A percentile compares a stretch with the other conserved stretches of the same genome.
These are phyloP conservation scores for Boletus vermiculosoides DNA, from an alignment of 768 basidiomycete species.

Conservation along the genomic window DNA sequence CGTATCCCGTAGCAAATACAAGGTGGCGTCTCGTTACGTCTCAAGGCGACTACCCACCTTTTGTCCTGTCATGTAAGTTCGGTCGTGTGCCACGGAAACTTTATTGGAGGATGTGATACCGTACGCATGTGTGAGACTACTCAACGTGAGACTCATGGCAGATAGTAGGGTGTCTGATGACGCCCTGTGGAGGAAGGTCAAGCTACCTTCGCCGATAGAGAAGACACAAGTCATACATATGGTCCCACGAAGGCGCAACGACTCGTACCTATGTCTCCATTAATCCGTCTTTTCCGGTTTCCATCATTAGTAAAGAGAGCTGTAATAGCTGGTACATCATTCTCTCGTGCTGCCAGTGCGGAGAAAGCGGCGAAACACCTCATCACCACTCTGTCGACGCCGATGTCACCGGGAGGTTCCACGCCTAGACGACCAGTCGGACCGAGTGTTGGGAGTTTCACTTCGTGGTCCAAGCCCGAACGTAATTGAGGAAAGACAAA, in stretches of 20 bases:
- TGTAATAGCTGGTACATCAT: neutral
- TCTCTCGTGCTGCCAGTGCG: neutral
- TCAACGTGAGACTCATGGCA: neutral
- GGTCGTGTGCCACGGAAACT: conserved; percentile 55
- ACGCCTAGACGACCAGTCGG: neutral
- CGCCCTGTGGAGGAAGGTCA: neutral
- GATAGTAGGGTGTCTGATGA: neutral
- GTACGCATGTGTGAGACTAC: too few relatives aligned
- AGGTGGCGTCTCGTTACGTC: conserved; percentile 38
- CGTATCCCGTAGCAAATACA: conserved; percentile 43
- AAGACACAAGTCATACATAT: neutral
- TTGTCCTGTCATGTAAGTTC: conserved; percentile 42
- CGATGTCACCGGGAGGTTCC: neutral
- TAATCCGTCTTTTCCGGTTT: neutral
- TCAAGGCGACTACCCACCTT: neutral
- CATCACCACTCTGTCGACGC: neutral
- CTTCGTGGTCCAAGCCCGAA: neutral
- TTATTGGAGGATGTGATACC: conserved; percentile 17
- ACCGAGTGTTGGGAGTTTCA: neutral
- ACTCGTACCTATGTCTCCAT: neutral
- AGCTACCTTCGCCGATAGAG: neutral
- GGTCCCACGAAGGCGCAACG: neutral
- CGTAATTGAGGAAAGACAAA: neutral
- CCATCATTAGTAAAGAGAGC: neutral
- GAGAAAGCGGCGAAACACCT: neutral